Percentiles rank a stretch among this genome's conserved stretches.
These are phyloP conservation scores for Tolypocladium tundrense DNA, from an alignment of 2,329 filamentous ascomycete species.

Conservation along the genomic window DNA sequence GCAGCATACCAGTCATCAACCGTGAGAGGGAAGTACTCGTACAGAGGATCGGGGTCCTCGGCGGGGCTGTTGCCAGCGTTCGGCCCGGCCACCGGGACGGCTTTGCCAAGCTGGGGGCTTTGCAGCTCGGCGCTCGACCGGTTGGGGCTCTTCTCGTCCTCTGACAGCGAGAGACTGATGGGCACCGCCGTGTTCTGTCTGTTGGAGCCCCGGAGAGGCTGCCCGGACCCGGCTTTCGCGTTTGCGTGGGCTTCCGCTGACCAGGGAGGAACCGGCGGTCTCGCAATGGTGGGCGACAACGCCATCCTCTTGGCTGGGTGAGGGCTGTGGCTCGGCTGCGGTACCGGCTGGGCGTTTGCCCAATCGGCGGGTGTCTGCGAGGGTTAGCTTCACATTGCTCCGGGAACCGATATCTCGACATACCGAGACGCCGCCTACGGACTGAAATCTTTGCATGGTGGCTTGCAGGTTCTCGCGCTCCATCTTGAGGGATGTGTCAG, in stretches of 20 bases:
- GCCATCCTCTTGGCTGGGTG: constrained; percentile 43
- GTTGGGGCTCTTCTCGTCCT: constrained; percentile 49
- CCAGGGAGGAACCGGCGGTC: constrained; percentile 46
- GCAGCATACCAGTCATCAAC: constrained; percentile 67
- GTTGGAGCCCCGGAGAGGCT: constrained; percentile 11
- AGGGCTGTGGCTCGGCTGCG: constrained; percentile 26
- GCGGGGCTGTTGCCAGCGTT: constrained; percentile 48
- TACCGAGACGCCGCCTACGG: constrained; percentile 25
- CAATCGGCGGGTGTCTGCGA: constrained; percentile 32
- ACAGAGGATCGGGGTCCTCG: constrained; percentile 74
- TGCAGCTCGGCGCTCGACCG: constrained; percentile 38
- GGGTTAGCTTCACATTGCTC: constrained; percentile 7
- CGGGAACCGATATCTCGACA: constrained; percentile 1
- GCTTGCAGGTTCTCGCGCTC: constrained; percentile 21
- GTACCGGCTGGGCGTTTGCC: constrained; percentile 28
- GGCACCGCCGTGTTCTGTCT: constrained; percentile 24
- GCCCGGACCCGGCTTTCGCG: constrained; percentile 9
- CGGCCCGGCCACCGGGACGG: constrained; percentile 21
- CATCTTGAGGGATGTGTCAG: constrained; percentile 22
- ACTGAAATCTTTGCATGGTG: constrained; percentile 19
- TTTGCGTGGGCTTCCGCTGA: constrained; percentile 21
- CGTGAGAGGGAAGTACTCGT: constrained; percentile 89
- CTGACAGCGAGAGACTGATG: constrained; percentile 46
- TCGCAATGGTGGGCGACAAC: constrained; percentile 37
- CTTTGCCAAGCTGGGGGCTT: constrained; percentile 38